Evolutionary conservation across 192 early-diverging fungal genomes (phyloP), one percentile per base, ranked within the genome.

Genomic region (Entomortierella lignicola): DNA sequence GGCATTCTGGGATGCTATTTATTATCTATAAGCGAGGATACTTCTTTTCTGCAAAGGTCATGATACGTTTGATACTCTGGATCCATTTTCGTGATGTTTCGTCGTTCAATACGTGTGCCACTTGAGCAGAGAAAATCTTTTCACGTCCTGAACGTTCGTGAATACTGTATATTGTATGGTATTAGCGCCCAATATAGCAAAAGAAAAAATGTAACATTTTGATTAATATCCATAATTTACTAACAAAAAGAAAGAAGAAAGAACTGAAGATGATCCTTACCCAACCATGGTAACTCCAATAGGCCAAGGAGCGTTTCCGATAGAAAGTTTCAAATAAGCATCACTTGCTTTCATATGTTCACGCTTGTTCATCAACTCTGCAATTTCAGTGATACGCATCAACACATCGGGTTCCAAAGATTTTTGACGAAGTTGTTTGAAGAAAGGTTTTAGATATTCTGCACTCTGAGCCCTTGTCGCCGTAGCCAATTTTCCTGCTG

Each of bases 251-350:
- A 12, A n/a, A 44, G 41, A 55, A n/a, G 26, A 34, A 31, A 27
- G 29, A 13, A 37, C 21, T 23, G 25, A 23, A 50, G n/a, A 69
- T 17, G 25, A 17, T 47, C 81, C 85, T 72, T 86, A 91, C 93
- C 88, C 94, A 71, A 96, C 95, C 91, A 96, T 95, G 62, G 96
- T 97, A 23, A 98, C 94, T 67, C 88, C 98, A 81, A 99, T 93
- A 15, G 97, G 98, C 98, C 98, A 99, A 0, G 98, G 96, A 25
- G 97, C 94, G 80, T 99, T 99, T 51, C 98, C 97, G 57, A 99
- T 97, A 0, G 94, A 94, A 44, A 99, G 86, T 60, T 93, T 92
- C 55, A 99, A 81, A 73, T 99, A 99, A 1, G 94, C 86, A 64
- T 98, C 95, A 67, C 95, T 96, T 12, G 98, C 98, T 59, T 92